These are phyloP conservation scores for Heterococcus sp. DNA, from an alignment of 108 stramenopile species.

Conservation along the genomic window DNA sequence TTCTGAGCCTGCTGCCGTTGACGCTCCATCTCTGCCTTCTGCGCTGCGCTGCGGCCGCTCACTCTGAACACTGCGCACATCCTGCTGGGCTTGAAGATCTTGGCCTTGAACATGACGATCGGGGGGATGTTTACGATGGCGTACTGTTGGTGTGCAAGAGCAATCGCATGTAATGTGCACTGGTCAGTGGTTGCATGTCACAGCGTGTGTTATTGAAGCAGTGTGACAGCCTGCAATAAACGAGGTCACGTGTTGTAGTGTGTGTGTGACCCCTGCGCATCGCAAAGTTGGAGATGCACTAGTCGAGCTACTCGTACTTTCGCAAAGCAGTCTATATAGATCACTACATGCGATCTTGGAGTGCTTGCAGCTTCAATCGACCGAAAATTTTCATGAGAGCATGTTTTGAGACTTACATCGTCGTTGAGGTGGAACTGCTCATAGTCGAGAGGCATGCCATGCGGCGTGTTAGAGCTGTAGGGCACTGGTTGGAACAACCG, in stretches of 20 bases:
- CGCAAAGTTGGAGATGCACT: background rate
- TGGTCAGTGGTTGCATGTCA: background rate
- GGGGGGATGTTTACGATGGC: constrained; percentile 44
- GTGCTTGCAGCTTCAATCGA: no score
- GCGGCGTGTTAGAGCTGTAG: constrained; percentile 39
- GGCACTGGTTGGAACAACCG: constrained; percentile 48
- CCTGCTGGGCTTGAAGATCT: constrained; percentile 44
- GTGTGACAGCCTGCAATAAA: background rate
- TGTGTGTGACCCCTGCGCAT: background rate
- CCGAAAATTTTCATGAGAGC: no score
- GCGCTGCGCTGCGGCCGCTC: constrained; percentile 5
- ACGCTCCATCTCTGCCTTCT: background rate
- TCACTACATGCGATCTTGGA: no score
- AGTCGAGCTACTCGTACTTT: background rate
- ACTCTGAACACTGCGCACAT: constrained; percentile 38
- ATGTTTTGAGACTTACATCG: constrained; percentile 2
- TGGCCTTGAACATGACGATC: constrained; percentile 47
- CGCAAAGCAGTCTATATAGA: no score
- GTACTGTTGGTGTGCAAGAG: constrained; percentile 11
- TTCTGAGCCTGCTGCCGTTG: background rate
- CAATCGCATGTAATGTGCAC: background rate
- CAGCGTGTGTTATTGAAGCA: background rate
- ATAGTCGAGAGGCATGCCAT: constrained; percentile 16
- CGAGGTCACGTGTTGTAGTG: background rate
- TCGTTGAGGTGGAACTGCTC: background rate